Evolutionary conservation across 2,329 filamentous ascomycete genomes (phyloP), one percentile per base, ranked within the genome.

Genomic region (Onygenales sp.): DNA sequence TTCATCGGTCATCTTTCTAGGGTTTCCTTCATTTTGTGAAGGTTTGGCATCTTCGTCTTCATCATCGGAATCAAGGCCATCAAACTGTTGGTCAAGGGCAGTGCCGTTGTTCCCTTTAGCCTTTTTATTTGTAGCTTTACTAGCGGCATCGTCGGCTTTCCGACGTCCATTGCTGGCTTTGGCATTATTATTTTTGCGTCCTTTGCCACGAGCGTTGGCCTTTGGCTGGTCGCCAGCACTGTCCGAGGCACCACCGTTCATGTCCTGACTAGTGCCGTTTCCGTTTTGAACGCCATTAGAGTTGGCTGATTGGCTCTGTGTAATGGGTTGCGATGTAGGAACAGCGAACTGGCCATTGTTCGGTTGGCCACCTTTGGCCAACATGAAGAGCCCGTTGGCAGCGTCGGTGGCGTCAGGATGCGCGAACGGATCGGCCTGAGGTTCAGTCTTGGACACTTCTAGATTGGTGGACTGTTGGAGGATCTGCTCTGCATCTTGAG

Each of bases 1-100:
- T 65, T 97, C 93, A 53, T 97, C 93, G 0, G 91, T 96, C 89
- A 96, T 95, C 76, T 95, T 96, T 62, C 85, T 82, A 42, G 77
- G 74, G 42, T 73, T 70, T 32, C 69, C 69, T 47, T 81, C 75
- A 49, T 62, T 65, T 33, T 77, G 78, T 5, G 81, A 77, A 49
- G 81, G 78, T 46, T 76, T 80, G 58, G 77, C 77, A 51, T 72
- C 75, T 4, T 80, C 75, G 4, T 80, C 74, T 4, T 82, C 76
- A 2, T 82, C 79, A 0, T 74, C 75, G n/a, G 78, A 75, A 27
- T 74, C 75, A 45, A 32, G 13, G 4, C 77, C 62, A 52, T 74
- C 71, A 14, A 69, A 68, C 43, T 67, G 64, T 42, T 66, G 70
- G 57, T 69, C 71, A 53, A 65, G 67, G 31, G 58, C 68, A 53